Base-by-base conservation (phyloP, 2,329 filamentous ascomycete species). In the Karstenula rhodostoma region DNA sequence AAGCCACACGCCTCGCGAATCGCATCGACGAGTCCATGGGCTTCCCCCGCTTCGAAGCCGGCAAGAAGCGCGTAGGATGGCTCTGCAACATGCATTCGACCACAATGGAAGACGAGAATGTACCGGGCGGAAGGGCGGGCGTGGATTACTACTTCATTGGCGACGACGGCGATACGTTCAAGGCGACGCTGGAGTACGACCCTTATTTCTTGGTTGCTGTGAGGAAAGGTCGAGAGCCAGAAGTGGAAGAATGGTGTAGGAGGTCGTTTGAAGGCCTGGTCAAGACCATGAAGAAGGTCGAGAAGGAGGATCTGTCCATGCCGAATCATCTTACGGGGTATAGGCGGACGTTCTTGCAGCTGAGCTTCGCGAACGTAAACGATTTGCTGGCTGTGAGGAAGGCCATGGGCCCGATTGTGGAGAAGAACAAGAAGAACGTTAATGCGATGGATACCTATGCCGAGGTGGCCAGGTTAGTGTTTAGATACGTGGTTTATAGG, bases 401-500 rank as follows among this genome's bases (percentile, higher is more conserved):
- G 72, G 89, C 91, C 51, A 88, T 99, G 48, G 89, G 93, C 83
- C 95, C 95, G 0, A 87, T 99, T 75, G 95, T 94, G 15, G 93
- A 97, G 80, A 96, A 92, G 81, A 99, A 99, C 77, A 96, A 91
- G 83, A 96, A 95, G 81, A 94, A 93, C 69, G 90, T 97, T 85
- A 93, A 92, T 82, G 92, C 94, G 54, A 96, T 98, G 91, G 95
- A 99, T 83, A 94, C 94, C 67, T 99, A 99, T 83, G 94, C 94
- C 44, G 95, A 99, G 82, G 93, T 98, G 73, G 92, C 92, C 63
- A 91, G 89, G 92, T 94, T 78, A 78, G 87, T 84, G 43, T 42
- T 19, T 6, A 19, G 33, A 35, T 3, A 48, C 62, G 50, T 68
- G 64, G 32, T 33, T 8, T 3, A n/a, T 13, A 37, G 44, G 47